A percentile compares a stretch with the other conserved stretches of the same genome.
phyloP scores from a whole-genome alignment of 2,329 filamentous ascomycete genomes.

The Aspergillus terreus region DNA sequence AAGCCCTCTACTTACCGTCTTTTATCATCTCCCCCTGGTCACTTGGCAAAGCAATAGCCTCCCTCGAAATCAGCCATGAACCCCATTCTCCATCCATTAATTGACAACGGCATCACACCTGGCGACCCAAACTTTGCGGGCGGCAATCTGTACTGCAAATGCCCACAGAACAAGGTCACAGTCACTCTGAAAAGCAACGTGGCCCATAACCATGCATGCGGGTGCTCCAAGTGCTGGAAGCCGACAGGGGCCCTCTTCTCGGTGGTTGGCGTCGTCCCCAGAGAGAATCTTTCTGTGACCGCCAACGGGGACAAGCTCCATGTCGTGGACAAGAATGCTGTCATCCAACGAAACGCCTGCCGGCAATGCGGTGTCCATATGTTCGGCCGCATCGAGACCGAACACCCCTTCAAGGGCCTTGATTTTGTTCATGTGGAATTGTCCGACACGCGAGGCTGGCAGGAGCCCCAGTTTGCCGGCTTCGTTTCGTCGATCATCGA shows the following conservation, averaged over 20 bases:
- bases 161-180: slow-evolving; percentile 53
- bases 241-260: slow-evolving; percentile 61
- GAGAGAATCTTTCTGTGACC: slow-evolving; percentile 53
- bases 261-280: slow-evolving; percentile 59
- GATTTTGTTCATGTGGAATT: slow-evolving; percentile 67
- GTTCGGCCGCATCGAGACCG: slow-evolving; percentile 61
- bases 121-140: slow-evolving; percentile 55
- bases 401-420: slow-evolving; percentile 65
- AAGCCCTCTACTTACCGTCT: neutral
- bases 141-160: slow-evolving; percentile 61
- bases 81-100: slow-evolving; percentile 56
- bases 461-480: slow-evolving; percentile 67
- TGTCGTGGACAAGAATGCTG: slow-evolving; percentile 54
- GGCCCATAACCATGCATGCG: slow-evolving; percentile 66
- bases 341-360: slow-evolving; percentile 61
- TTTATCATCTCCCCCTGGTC: neutral
- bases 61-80: slow-evolving; percentile 3
- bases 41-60: neutral
- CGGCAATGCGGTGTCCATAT: slow-evolving; percentile 59
- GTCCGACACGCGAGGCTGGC: slow-evolving; percentile 60
- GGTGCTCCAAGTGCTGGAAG: slow-evolving; percentile 72
- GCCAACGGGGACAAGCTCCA: slow-evolving; percentile 57
- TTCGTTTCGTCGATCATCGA: slow-evolving; percentile 67
- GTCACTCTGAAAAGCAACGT: slow-evolving; percentile 58
- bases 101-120: slow-evolving; percentile 60